Evolutionary conservation across 2,329 filamentous ascomycete species (phyloP), one percentile per base, ranked within the genome.

Genomic region (Geoglossum cookeanum): DNA sequence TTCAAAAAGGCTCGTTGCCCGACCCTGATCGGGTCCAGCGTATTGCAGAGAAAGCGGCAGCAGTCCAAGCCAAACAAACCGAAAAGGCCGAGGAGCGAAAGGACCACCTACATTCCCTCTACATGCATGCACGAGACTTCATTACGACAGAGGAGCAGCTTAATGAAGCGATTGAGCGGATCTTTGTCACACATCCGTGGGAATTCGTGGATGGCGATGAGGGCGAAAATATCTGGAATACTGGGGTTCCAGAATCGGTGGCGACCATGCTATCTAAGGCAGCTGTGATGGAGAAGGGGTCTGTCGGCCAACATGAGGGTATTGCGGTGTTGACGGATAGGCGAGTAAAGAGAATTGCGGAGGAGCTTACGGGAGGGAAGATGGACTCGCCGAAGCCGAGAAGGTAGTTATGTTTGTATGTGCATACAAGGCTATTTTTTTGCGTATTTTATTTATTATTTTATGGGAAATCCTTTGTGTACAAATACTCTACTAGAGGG

Each of bases 61-160:
- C 69, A 57, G 56, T 74, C 58, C 66, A 71, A 55, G 70, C 72
- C 13, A 68, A 76, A 47, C 68, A 74, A 35, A 71, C 69, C 8
- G 68, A 72, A 56, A 81, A 81, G 66, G 73, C 75, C 48, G 75
- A 81, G 58, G 74, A 76, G 56, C 79, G 85, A 55, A 76, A 79
- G 60, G 80, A 91, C 62, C 78, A 83, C 15, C 72, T 98, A 33
- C 87, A 95, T 70, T 82, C 87, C 59, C 78, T 98, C 11, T 98
- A 98, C 71, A 85, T 92, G 72, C 85, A 89, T 63, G 89, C 92
- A 4, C 79, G 85, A 30, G 74, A 80, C 44, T 98, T 97, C 71
- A 96, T 98, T 66, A 83, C 88, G 17, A 83, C 78, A 29, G 89
- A 94, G 68, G 72, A 77, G 55, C 84, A 94, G 68, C 78, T 98